These are phyloP conservation scores for Spathaspora passalidarum DNA, from an alignment of 805 yeast species.

Conservation along the genomic window DNA sequence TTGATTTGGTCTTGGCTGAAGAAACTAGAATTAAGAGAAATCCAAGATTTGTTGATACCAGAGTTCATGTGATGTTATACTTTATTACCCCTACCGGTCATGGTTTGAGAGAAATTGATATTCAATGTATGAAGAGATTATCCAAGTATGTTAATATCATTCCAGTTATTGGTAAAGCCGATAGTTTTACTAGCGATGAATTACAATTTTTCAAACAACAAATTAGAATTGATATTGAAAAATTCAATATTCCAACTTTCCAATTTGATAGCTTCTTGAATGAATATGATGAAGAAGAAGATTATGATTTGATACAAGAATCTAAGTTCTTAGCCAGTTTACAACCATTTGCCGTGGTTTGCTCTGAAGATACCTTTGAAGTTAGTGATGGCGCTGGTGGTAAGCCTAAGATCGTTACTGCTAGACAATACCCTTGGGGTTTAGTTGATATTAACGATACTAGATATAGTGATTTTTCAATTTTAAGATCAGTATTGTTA, in stretches of 20 bases:
- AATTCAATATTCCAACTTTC: conserved; percentile 70
- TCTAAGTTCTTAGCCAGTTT: conserved; percentile 55
- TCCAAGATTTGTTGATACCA: conserved; percentile 74
- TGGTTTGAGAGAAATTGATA: conserved; percentile 74
- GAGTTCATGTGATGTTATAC: conserved; percentile 77
- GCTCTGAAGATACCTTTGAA: conserved; percentile 57
- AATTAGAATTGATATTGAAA: conserved; percentile 60
- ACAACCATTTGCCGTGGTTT: conserved; percentile 75
- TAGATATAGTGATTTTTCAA: conserved; percentile 49
- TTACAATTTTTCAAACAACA: conserved; percentile 57
- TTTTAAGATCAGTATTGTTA: conserved; percentile 65
- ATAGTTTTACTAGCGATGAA: conserved; percentile 69
- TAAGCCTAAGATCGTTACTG: conserved; percentile 40
- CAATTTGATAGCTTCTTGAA: conserved; percentile 55
- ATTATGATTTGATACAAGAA: conserved; percentile 72
- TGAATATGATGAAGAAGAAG: conserved; percentile 67
- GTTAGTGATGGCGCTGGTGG: conserved; percentile 45
- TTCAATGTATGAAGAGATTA: conserved; percentile 64
- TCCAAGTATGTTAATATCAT: conserved; percentile 75
- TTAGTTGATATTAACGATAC: conserved; percentile 53
- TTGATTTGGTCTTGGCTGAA: conserved; percentile 75
- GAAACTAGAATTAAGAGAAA: conserved; percentile 85
- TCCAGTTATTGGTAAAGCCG: conserved; percentile 81
- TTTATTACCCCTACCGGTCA: conserved; percentile 79
- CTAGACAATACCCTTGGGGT: conserved; percentile 80